Percentiles rank a stretch among this genome's conserved stretches.
These are phyloP conservation scores for Haematococcus sp. DNA, from an alignment of 139 green algal genomes.

Conservation along the genomic window DNA sequence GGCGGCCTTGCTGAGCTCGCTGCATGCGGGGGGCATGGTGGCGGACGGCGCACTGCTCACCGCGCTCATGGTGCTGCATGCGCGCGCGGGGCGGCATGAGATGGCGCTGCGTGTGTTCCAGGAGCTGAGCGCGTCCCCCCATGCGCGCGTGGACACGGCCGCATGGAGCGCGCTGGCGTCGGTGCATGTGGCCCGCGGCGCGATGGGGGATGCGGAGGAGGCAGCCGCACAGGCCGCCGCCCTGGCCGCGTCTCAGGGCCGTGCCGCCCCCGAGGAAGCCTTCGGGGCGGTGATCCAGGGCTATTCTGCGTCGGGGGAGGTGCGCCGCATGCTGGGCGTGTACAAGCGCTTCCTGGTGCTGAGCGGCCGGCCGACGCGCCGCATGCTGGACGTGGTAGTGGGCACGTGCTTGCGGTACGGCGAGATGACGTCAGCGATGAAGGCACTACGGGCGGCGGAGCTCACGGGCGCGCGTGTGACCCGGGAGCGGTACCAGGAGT, in stretches of 20 bases:
- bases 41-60: slow-evolving; percentile 50
- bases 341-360: slow-evolving; percentile 51
- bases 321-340: slow-evolving; percentile 28
- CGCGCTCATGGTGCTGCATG: slow-evolving; percentile 38
- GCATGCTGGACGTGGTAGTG: slow-evolving; percentile 60
- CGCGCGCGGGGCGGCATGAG: slow-evolving; percentile 5
- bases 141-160: slow-evolving; percentile 33
- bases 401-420: slow-evolving; percentile 31
- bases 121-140: slow-evolving; percentile 32
- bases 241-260: slow-evolving; percentile 23
- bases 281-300: slow-evolving; percentile 46
- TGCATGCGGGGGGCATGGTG: slow-evolving; percentile 27
- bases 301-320: slow-evolving; percentile 31
- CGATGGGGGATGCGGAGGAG: slow-evolving; percentile 53
- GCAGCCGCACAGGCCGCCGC: slow-evolving; percentile 23
- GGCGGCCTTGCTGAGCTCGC: background rate
- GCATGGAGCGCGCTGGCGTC: slow-evolving; percentile 53
- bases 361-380: slow-evolving; percentile 47
- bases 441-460: slow-evolving; percentile 64
- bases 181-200: slow-evolving; percentile 39
- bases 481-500: slow-evolving; percentile 37
- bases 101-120: slow-evolving; percentile 47
- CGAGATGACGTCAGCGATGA: slow-evolving; percentile 42
- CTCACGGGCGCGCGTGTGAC: slow-evolving; percentile 46
- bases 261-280: slow-evolving; percentile 38